These are phyloP conservation scores for Escallonia herrerae DNA, from an alignment of 129 eudicot species.

Conservation along the genomic window DNA sequence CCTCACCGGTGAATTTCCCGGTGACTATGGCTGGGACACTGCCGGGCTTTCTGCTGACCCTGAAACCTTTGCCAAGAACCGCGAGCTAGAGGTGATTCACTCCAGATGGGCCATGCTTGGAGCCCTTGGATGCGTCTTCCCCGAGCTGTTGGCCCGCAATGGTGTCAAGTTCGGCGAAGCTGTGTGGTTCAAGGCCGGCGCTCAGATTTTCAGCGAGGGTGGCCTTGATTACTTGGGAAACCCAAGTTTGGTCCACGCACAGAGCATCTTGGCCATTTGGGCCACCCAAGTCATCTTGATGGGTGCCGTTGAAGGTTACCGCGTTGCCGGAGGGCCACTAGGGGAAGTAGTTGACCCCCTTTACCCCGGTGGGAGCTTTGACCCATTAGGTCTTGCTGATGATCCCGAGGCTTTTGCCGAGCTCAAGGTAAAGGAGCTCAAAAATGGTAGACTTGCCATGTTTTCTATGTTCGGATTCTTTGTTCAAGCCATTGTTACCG, in stretches of 20 bases:
- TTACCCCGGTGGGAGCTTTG: constrained; percentile 13
- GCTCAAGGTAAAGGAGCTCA: constrained; percentile 11
- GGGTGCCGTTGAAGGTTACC: constrained; percentile 16
- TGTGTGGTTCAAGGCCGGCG: constrained; percentile 16
- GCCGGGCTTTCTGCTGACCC: constrained; percentile 12
- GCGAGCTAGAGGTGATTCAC: constrained; percentile 15
- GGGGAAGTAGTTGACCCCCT: constrained; percentile 15
- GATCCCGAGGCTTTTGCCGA: constrained; percentile 14
- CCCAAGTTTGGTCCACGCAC: constrained; percentile 17
- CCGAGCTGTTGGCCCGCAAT: constrained; percentile 17
- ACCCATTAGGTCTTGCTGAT: constrained; percentile 16
- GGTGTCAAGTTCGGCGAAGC: constrained; percentile 17
- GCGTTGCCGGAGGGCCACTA: constrained; percentile 15
- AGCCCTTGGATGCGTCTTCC: constrained; percentile 14
- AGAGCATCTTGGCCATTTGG: constrained; percentile 17
- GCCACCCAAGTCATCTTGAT: constrained; percentile 12
- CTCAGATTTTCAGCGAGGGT: constrained; percentile 12
- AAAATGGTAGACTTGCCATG: constrained; percentile 16
- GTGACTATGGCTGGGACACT: constrained; percentile 20
- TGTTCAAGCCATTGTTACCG: constrained; percentile 17
- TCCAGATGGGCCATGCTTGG: constrained; percentile 18
- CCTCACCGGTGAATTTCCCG: constrained; percentile 13
- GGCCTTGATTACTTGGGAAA: constrained; percentile 16
- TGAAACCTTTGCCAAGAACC: constrained; percentile 15
- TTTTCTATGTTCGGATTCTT: constrained; percentile 17